Conservation (phyloP, 306 rosid species). For the Inga laurina region DNA sequence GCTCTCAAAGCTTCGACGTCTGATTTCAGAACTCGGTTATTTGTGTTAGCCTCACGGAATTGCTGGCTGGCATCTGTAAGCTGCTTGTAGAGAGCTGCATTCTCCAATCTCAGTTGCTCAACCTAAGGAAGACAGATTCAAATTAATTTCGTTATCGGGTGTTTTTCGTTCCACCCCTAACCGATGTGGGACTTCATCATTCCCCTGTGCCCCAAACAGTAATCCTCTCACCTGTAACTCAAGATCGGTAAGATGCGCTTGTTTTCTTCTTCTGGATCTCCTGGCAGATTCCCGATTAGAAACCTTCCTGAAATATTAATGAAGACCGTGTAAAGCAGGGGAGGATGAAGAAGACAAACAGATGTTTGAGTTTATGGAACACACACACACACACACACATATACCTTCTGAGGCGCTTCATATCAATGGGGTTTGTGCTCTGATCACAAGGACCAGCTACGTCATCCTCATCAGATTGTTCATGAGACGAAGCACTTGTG, state of each 20-base stretch:
- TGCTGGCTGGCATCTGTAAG: constrained; percentile 67
- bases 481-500: constrained; percentile 64
- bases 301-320: constrained; percentile 28
- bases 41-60: constrained; percentile 66
- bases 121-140: constrained; percentile 45
- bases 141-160: no score
- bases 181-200: neutral
- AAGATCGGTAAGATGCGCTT: constrained; percentile 37
- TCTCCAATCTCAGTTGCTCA: constrained; percentile 59
- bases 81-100: constrained; percentile 54
- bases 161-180: neutral
- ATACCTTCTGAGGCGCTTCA: constrained; percentile 68
- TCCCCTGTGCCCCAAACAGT: neutral
- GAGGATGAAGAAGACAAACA: neutral
- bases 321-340: neutral
- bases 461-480: constrained; percentile 66
- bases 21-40: constrained; percentile 70
- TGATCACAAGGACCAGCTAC: constrained; percentile 58
- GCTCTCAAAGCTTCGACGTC: constrained; percentile 84
- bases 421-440: constrained; percentile 47
- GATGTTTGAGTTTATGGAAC: neutral
- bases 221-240: constrained; percentile 39
- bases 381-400: neutral
- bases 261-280: constrained; percentile 48
- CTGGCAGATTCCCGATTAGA: constrained; percentile 50